phyloP scores from a whole-genome alignment of 1,284 basidiomycete species.

The Gomphus sp. region DNA sequence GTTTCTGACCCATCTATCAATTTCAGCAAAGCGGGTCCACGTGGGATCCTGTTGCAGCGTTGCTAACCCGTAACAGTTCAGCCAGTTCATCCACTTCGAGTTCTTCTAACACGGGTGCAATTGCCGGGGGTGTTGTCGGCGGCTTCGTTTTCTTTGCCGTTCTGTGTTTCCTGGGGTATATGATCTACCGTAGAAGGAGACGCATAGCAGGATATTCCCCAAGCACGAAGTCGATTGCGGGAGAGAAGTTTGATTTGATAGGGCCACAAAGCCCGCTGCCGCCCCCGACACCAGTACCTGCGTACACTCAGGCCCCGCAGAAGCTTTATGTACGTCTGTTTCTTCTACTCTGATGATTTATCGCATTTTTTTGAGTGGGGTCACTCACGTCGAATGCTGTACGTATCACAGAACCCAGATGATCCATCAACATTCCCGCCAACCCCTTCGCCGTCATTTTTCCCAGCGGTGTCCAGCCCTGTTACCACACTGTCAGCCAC shows the following conservation, averaged over 20 bases:
- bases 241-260: background rate
- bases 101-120: background rate
- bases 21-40: background rate
- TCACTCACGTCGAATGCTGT: background rate
- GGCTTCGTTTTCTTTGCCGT: background rate
- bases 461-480: background rate
- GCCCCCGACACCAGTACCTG: background rate
- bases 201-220: background rate
- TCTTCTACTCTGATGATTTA: background rate
- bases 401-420: background rate
- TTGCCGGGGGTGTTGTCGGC: background rate
- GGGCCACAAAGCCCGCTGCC: background rate
- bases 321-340: background rate
- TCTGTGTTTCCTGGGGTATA: background rate
- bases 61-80: background rate
- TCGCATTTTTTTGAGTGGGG: background rate
- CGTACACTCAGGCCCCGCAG: background rate
- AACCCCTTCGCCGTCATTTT: background rate
- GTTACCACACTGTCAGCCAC: background rate
- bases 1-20: background rate
- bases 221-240: background rate
- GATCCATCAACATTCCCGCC: conserved; percentile 2
- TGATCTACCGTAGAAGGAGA: background rate
- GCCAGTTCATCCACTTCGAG: background rate
- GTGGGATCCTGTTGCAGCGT: background rate